A percentile compares a stretch with the other conserved stretches of the same genome.
Conservation (phyloP, 306 rosid species). For the Cicer chorassanicum region DNA sequence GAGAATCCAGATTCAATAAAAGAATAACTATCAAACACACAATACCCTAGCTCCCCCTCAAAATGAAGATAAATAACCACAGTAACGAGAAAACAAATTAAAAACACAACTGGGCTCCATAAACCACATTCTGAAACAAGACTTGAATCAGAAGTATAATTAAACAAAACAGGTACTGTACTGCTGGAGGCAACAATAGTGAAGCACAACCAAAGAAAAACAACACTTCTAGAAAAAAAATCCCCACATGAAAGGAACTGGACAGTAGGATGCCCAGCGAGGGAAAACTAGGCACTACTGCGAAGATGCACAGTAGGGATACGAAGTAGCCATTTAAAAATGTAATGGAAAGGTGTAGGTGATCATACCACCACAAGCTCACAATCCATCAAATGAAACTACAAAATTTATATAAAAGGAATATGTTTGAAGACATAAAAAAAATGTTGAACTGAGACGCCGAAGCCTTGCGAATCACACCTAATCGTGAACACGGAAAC, state of each 20-base stretch:
- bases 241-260: neutral
- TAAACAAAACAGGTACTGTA: neutral
- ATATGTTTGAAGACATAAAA: neutral
- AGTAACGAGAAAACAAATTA: neutral
- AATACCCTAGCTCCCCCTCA: neutral
- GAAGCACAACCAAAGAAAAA: neutral
- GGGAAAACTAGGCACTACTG: neutral
- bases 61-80: neutral
- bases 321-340: neutral
- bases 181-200: neutral
- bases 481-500: neutral
- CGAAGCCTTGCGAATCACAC: neutral
- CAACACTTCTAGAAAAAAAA: neutral
- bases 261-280: neutral
- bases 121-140: neutral
- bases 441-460: neutral
- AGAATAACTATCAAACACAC: neutral
- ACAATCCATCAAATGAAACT: neutral
- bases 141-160: neutral
- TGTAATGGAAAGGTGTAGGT: neutral
- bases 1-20: neutral
- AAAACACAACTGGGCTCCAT: neutral
- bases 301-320: neutral
- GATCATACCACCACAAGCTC: neutral
- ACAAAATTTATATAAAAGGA: neutral